These are phyloP conservation scores for Rhodofomes roseus DNA, from an alignment of 1,284 basidiomycete species.

Conservation along the genomic window DNA sequence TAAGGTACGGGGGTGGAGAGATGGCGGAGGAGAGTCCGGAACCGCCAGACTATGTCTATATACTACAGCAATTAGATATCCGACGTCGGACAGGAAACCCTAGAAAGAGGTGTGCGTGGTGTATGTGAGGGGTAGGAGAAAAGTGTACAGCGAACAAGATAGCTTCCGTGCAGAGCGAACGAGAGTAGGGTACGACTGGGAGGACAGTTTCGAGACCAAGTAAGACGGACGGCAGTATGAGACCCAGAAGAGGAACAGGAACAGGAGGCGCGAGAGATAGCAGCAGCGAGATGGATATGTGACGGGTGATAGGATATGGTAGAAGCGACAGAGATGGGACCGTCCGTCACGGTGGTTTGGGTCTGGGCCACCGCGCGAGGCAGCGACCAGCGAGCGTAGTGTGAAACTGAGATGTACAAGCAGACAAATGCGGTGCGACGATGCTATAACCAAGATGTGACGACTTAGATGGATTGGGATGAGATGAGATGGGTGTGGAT, in stretches of 20 bases:
- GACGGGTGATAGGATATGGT: neutral
- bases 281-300: neutral
- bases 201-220: neutral
- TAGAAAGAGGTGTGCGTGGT: neutral
- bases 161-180: constrained; percentile 1
- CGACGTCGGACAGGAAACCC: neutral
- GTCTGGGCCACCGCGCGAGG: neutral
- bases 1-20: neutral
- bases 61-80: neutral
- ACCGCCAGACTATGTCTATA: neutral
- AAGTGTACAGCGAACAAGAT: constrained; percentile 1
- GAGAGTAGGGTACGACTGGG: neutral
- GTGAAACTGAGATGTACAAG: neutral
- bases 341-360: neutral
- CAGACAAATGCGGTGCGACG: neutral
- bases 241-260: neutral
- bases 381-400: neutral
- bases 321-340: neutral
- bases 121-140: neutral
- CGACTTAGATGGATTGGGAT: neutral
- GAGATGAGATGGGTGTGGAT: no score
- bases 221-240: neutral
- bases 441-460: neutral
- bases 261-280: neutral
- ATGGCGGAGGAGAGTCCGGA: no score